These are phyloP conservation scores for Asterophora lycoperdoides DNA, from an alignment of 768 basidiomycete genomes.

Conservation along the genomic window DNA sequence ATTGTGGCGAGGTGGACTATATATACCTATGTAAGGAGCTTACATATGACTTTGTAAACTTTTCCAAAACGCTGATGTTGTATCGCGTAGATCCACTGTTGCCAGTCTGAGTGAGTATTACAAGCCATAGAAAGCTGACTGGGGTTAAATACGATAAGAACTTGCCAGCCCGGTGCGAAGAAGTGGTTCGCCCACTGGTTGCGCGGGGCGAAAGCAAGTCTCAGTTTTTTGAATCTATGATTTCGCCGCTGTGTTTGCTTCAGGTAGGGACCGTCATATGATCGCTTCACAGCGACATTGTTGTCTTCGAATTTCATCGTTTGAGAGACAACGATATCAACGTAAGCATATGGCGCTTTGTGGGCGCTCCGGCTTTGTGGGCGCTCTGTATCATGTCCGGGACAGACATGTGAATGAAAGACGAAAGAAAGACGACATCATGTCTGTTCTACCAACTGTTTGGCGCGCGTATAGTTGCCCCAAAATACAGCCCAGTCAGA, in stretches of 20 bases:
- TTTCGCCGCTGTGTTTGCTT: neutral
- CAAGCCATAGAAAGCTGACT: neutral
- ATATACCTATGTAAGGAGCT: too few species aligned
- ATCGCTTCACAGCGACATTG: too few species aligned
- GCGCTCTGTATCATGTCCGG: too few species aligned
- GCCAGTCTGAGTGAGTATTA: neutral
- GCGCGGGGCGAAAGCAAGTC: conserved; percentile 10
- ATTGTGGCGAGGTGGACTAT: too few species aligned
- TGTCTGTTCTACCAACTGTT: conserved; percentile 18
- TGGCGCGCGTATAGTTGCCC: conserved; percentile 56
- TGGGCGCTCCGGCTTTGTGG: too few species aligned
- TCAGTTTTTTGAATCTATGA: neutral
- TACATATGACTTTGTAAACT: too few species aligned
- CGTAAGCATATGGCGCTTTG: neutral
- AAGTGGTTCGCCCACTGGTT: neutral
- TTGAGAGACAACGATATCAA: neutral
- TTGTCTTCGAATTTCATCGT: neutral
- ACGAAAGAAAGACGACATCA: neutral
- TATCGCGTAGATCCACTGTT: neutral
- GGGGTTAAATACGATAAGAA: neutral
- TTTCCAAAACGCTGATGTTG: too few species aligned
- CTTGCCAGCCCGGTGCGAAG: conserved; percentile 6
- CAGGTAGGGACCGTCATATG: neutral
- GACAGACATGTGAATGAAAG: neutral
- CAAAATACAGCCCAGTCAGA: conserved; percentile 58